These are phyloP conservation scores for Entomortierella chlamydospora DNA, from an alignment of 192 early-diverging fungal species.

Conservation along the genomic window DNA sequence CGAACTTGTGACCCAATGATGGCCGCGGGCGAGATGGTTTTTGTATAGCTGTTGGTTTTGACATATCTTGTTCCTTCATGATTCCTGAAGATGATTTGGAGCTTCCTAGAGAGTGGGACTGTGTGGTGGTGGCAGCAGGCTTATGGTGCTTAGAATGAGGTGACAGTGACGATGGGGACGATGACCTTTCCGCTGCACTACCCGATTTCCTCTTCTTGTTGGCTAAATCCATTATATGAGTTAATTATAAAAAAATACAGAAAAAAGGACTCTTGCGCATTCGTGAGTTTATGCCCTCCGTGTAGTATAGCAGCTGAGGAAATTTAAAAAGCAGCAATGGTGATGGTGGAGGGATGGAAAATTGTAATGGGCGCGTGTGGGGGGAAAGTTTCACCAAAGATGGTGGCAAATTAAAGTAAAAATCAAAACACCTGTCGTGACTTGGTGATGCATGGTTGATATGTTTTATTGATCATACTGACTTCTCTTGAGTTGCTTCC, in stretches of 20 bases:
- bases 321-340: too few species aligned
- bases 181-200: not conserved
- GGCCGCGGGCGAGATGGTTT: not conserved
- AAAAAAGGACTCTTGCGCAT: not conserved
- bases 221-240: not conserved
- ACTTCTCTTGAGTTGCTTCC: constrained; percentile 13
- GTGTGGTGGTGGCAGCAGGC: not conserved
- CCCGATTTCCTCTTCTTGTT: not conserved
- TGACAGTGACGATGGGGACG: not conserved
- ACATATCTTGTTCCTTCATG: not conserved
- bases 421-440: not conserved
- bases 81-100: not conserved
- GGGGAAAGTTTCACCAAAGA: not conserved
- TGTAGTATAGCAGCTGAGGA: too few species aligned
- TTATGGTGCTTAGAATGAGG: not conserved
- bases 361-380: not conserved
- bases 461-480: not conserved
- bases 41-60: not conserved
- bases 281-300: too few species aligned
- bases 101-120: not conserved
- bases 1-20: not conserved
- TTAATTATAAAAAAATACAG: not conserved
- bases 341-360: too few species aligned
- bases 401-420: not conserved
- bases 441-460: not conserved